Evolutionary conservation across 2,329 filamentous ascomycete species (phyloP), one percentile per base, ranked within the genome.

Genomic region (Colletotrichum lini): DNA sequence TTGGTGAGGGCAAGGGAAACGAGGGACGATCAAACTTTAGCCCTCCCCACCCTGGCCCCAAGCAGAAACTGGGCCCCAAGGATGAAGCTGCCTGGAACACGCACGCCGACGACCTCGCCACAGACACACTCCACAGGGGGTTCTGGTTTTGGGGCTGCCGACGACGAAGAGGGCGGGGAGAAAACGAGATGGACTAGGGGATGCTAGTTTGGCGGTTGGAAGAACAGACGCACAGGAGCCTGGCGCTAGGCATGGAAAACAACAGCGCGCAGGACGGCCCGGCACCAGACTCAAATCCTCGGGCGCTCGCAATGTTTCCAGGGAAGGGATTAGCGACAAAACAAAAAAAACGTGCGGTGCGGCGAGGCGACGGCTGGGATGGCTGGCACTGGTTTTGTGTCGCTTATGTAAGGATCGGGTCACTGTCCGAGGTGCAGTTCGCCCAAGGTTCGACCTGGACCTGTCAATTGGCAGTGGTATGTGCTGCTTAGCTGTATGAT

Each of bases 361-460:
- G 38, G 65, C 65, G 45, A 71, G 68, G 65, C 53, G 65, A 56
- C 68, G 45, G 44, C 58, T 71, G 54, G 58, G 60, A 21, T 12
- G 30, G n/a, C 58, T 35, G 45, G 59, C 44, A 53, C 47, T 23
- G 45, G 59, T 40, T 63, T 72, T 72, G 65, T 54, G 69, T 68
- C 69, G 69, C 65, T 72, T 63, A 72, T 58, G 65, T 72, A 53
- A 72, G 69, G 65, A 68, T 64, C 65, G 64, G 63, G 69, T 72
- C 69, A 64, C 65, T 47, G 58, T 64, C 59, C 58, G 52, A 72
- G 65, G 52, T 64, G 58, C 53, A 40, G 59, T 35, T 58, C 40
- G 16, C 45, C 49, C 68, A 68, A 63, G 68, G 68, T 71, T 71
- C 40, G 47, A 54, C 68, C 68, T 71, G 52, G 47, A 54, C 68